These are phyloP conservation scores for Aspergillus coremiiformis DNA, from an alignment of 495 filamentous ascomycete species.

Conservation along the genomic window DNA sequence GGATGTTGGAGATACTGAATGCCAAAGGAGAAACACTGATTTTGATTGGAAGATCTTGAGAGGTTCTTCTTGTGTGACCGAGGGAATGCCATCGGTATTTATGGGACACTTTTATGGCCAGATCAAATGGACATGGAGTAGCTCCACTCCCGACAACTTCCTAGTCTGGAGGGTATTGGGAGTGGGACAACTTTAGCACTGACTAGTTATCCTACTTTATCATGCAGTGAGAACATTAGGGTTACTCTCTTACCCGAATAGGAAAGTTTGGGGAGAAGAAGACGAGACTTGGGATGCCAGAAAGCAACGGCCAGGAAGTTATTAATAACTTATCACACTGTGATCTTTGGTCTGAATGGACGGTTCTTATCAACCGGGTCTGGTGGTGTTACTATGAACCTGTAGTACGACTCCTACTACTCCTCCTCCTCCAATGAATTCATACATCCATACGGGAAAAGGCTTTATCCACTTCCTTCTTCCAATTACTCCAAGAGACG, in stretches of 20 bases:
- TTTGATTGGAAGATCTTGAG: neutral
- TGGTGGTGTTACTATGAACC: too few species aligned
- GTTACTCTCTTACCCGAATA: neutral
- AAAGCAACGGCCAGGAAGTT: too few species aligned
- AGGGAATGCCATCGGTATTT: neutral
- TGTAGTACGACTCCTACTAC: neutral
- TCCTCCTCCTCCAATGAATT: slow-evolving; percentile 32
- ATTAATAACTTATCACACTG: too few species aligned
- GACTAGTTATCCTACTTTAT: neutral
- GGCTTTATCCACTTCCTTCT: slow-evolving; percentile 66
- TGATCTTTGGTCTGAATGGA: neutral
- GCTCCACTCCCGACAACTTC: neutral
- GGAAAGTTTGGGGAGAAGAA: neutral
- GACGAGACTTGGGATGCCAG: too few species aligned
- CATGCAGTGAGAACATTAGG: too few species aligned
- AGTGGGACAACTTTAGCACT: neutral
- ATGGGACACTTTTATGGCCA: neutral
- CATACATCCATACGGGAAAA: slow-evolving; percentile 68
- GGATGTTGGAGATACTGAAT: neutral
- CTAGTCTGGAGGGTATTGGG: neutral
- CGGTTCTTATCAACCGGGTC: neutral
- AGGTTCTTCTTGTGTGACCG: neutral
- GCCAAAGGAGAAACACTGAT: neutral
- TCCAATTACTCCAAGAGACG: slow-evolving; percentile 73
- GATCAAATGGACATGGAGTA: neutral